Percentiles rank a stretch among this genome's conserved stretches.
Conservation (phyloP, 73 alveolate species). For the Paramecium tetraurelia region DNA sequence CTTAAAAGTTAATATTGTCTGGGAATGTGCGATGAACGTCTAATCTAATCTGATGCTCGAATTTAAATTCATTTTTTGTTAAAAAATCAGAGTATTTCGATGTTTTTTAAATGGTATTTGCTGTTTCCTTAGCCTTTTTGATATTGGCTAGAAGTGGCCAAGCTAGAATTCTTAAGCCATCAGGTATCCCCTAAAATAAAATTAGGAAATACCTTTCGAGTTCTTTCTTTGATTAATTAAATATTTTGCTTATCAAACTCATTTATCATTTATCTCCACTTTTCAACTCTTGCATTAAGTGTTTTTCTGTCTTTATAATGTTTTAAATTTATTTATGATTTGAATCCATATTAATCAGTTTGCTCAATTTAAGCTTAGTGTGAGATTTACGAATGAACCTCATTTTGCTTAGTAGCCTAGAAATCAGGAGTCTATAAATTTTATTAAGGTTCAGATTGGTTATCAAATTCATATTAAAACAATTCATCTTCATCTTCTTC, state of each 20-base stretch:
- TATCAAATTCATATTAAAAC: not conserved
- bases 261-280: slow-evolving; percentile 18
- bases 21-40: slow-evolving; percentile 42
- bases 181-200: not conserved
- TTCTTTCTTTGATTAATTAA: not conserved
- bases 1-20: not conserved
- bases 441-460: not conserved
- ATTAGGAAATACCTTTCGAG: not conserved
- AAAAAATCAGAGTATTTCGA: not conserved
- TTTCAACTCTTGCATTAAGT: slow-evolving; percentile 37
- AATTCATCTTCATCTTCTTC: not conserved
- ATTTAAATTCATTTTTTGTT: not conserved
- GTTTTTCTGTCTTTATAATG: slow-evolving; percentile 16
- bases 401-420: not conserved
- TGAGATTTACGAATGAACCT: not conserved
- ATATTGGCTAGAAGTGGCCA: slow-evolving; percentile 43
- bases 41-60: slow-evolving; percentile 27
- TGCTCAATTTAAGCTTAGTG: not conserved
- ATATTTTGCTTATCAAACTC: not conserved
- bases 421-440: not conserved
- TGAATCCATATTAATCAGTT: slow-evolving; percentile 38
- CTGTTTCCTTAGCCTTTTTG: not conserved
- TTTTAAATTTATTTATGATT: not conserved
- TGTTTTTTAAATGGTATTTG: not conserved
- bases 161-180: slow-evolving; percentile 6